Percentiles rank a stretch among this genome's conserved stretches.
phyloP scores from a whole-genome alignment of 2,329 filamentous ascomycete species.

The Iodosphaeria phyllophila region DNA sequence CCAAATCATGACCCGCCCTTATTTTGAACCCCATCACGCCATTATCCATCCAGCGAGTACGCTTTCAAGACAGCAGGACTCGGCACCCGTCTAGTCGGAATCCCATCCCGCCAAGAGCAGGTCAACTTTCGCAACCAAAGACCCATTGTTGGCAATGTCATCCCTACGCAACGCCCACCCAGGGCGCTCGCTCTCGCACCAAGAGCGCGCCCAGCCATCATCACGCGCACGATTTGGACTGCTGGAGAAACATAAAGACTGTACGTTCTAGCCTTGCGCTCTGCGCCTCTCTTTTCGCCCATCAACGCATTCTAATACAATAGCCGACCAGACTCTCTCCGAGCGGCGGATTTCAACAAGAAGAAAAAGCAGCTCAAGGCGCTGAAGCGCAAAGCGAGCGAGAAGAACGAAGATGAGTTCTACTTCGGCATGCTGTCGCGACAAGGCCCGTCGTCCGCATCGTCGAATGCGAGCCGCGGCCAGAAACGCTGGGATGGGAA shows the following conservation, averaged over 20 bases:
- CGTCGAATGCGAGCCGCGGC: conserved; percentile 26
- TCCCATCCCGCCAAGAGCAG: no score
- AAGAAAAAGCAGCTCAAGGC: conserved; percentile 42
- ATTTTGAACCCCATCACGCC: no score
- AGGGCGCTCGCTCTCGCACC: conserved; percentile 1
- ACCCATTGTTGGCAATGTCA: no score
- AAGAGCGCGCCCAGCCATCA: conserved; percentile 72
- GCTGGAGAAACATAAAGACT: conserved; percentile 84
- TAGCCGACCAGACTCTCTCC: no score
- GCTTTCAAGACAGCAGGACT: no score
- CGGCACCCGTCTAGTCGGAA: no score
- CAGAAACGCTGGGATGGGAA: conserved; percentile 35
- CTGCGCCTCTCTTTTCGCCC: conserved; percentile 2
- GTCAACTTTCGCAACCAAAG: no score
- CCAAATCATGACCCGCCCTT: no score
- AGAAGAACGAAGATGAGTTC: conserved; percentile 56
- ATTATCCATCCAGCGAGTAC: no score
- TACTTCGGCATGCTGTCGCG: conserved; percentile 52
- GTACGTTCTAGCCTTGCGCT: no score
- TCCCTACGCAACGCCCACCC: conserved; percentile 2
- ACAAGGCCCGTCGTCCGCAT: conserved; percentile 34
- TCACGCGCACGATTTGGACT: conserved; percentile 77
- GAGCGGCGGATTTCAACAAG: conserved; percentile 45
- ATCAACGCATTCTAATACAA: conserved; percentile 29
- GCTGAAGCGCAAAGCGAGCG: conserved; percentile 40